phyloP scores from a whole-genome alignment of 305 asterid species.

The Fraxinus paxiana region DNA sequence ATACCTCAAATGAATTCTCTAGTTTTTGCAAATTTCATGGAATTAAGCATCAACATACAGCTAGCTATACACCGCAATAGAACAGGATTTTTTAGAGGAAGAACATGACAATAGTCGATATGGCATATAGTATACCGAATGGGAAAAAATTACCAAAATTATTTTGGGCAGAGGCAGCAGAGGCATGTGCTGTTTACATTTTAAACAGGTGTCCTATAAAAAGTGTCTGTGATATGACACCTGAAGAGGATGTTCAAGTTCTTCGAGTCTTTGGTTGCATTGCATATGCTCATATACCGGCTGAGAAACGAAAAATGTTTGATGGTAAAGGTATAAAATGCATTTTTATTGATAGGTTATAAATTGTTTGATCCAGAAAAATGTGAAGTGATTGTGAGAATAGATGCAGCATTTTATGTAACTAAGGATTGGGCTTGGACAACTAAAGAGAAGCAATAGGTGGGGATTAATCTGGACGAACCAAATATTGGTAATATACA shows the following conservation, averaged over 20 bases:
- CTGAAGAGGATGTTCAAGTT: not conserved
- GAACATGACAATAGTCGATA: not conserved
- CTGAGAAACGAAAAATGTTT: not conserved
- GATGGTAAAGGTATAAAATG: not conserved
- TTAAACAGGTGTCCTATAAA: not conserved
- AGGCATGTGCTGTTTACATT: not conserved
- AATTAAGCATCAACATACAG: not conserved
- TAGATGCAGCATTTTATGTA: not conserved
- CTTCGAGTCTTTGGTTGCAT: not conserved
- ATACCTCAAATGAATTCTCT: not conserved
- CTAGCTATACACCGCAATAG: not conserved
- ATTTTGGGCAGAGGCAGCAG: not conserved
- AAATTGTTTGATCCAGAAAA: not conserved
- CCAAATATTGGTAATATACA: not conserved
- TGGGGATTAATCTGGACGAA: not conserved
- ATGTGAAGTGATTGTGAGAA: not conserved
- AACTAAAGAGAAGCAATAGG: not conserved
- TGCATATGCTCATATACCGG: not conserved
- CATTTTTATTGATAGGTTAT: not conserved
- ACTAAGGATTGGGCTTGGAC: not conserved
- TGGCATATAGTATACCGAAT: not conserved
- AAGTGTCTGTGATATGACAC: not conserved
- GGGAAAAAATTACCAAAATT: not conserved
- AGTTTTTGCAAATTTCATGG: no score
- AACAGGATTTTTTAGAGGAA: not conserved